Conservation (phyloP, 2,329 filamentous ascomycete genomes). For the Colletotrichum somersetense region DNA sequence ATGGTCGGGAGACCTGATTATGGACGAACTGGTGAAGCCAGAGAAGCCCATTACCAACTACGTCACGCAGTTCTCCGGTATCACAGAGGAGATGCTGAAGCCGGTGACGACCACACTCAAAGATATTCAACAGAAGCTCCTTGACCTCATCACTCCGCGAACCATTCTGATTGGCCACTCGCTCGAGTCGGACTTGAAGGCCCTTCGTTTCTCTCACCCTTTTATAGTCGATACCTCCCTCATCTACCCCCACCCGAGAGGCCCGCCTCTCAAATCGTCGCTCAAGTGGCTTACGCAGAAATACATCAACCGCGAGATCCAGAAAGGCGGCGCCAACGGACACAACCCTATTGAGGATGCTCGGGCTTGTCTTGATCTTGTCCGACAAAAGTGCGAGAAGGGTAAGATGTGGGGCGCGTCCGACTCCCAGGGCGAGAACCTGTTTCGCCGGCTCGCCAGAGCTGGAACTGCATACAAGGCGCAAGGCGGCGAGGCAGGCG, state of each 20-base stretch:
- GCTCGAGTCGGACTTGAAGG: conserved; percentile 85
- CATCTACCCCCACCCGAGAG: conserved; percentile 90
- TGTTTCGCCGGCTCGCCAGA: conserved; percentile 85
- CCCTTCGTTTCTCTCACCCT: conserved; percentile 87
- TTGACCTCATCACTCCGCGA: conserved; percentile 77
- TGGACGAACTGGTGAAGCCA: conserved; percentile 95
- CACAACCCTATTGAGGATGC: conserved; percentile 97
- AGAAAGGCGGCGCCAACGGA: conserved; percentile 79
- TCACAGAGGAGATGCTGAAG: conserved; percentile 86
- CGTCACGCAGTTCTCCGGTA: conserved; percentile 91
- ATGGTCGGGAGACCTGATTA: conserved; percentile 85
- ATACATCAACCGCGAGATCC: conserved; percentile 88
- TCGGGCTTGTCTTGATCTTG: conserved; percentile 88
- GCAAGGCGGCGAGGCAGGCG: conserved; percentile 68
- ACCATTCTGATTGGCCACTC: conserved; percentile 86
- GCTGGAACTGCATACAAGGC: conserved; percentile 72
- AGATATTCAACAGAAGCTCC: conserved; percentile 85
- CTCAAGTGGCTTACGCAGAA: conserved; percentile 91
- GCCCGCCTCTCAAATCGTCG: conserved; percentile 88
- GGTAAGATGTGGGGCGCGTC: conserved; percentile 87
- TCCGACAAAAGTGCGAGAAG: conserved; percentile 96
- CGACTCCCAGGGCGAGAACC: conserved; percentile 84
- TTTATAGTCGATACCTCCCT: conserved; percentile 94
- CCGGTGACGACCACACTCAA: conserved; percentile 84
- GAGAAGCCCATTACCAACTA: conserved; percentile 91